Evolutionary conservation across 495 filamentous ascomycete genomes (phyloP).

Genomic region (Talaromyces proteolyticus): DNA sequence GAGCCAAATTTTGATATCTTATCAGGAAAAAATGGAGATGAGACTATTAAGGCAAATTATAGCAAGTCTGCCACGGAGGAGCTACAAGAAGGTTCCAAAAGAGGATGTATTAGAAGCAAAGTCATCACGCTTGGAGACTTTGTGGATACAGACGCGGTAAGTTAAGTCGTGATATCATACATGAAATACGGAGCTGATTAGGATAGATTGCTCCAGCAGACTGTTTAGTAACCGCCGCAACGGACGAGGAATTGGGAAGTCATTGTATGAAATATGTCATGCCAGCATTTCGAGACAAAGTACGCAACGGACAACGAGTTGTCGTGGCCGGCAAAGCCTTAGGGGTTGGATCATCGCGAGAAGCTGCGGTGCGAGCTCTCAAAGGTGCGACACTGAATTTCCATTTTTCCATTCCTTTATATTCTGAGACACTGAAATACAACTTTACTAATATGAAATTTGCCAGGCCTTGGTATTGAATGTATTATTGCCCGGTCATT

Average conservation of each 20-base stretch:
- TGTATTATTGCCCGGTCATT: constrained; percentile 35
- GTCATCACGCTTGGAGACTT: constrained; percentile 32
- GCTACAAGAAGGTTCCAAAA: constrained; percentile 8
- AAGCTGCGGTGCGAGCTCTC: constrained; percentile 32
- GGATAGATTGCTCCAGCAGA: constrained; percentile 25
- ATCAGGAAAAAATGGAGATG: too few relatives aligned
- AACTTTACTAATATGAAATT: too few relatives aligned
- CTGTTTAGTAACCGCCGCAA: constrained; percentile 17
- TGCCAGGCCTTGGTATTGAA: constrained; percentile 25
- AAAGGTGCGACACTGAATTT: constrained; percentile 17
- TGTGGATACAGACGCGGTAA: constrained; percentile 34
- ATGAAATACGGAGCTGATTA: neutral
- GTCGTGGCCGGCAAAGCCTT: constrained; percentile 37
- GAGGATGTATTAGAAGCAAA: constrained; percentile 14
- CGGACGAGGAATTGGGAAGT: constrained; percentile 20
- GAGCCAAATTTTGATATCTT: too few relatives aligned
- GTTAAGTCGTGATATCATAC: neutral
- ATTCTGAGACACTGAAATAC: constrained; percentile 2
- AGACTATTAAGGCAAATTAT: too few relatives aligned
- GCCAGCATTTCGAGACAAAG: constrained; percentile 30
- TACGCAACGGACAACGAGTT: constrained; percentile 23
- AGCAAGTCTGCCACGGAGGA: too few relatives aligned
- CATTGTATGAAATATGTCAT: constrained; percentile 30
- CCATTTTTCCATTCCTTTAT: too few relatives aligned
- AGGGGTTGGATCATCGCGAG: constrained; percentile 35